Base-by-base conservation (phyloP, 305 asterid species). In the Stenogyne calaminthoides region DNA sequence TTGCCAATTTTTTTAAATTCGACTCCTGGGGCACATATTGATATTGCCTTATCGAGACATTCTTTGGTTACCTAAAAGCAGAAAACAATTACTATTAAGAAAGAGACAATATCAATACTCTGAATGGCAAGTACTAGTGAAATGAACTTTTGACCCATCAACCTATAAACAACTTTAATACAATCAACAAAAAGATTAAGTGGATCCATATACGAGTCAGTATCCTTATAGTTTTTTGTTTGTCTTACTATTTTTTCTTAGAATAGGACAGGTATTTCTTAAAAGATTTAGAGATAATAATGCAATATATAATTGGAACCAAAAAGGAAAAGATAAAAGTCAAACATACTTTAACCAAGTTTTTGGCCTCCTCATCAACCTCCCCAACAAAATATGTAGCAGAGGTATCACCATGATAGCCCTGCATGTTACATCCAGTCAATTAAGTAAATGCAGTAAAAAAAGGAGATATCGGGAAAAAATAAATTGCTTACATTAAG, bases 11-110 rank as follows among this genome's bases (percentile, higher is more conserved):
- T 81, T 39, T 87, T 95, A 68, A 80, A 88, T 79, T 92, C 96
- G 57, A 90, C 89, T 66, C 98, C 97, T 6, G 99, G 96, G 46
- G 88, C 96, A 80, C 99, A 95, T 69, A 92, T 80, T 44, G 99
- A 83, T 79, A 95, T 90, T 67, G 99, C 98, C 78, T 81, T 84
- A 71, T 90, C 86, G 18, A 95, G 86, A 82, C 91, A 88, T 78
- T 90, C 97, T 83, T 90, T 87, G 42, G 99, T 90, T 52, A 92
- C 96, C 98, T 95, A 76, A 73, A 69, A 52, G 72, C 79, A 18
- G 69, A 39, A 63, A 9, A 76, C 51, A 62, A 58, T 40, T 64
- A 56, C 19, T 15, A 63, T 56, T 40, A 42, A 54, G 72, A 67
- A 34, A 64, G 58, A 34, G 19, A 73, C 47, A 36, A 16, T 42